A percentile compares a stretch with the other conserved stretches of the same genome.
Conservation (phyloP, 345 rosid species). For the Ceriops zippeliana region DNA sequence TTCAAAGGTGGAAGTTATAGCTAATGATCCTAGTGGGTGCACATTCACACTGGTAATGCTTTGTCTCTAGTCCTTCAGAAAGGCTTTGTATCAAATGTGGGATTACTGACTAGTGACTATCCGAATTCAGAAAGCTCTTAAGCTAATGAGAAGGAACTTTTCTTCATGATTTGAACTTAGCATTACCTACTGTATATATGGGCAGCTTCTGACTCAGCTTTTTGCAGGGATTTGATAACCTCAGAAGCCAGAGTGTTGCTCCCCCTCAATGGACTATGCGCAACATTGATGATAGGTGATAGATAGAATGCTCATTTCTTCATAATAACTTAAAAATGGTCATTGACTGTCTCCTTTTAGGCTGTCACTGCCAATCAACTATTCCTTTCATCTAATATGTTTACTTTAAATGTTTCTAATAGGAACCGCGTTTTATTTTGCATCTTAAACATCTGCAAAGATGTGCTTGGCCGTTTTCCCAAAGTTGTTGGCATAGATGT, state of each 20-base stretch:
- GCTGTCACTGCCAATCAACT: too few species aligned
- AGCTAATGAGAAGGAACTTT: constrained; percentile 8
- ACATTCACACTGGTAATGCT: constrained; percentile 81
- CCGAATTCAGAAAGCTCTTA: constrained; percentile 14
- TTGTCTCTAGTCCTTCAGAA: background rate
- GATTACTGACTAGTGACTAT: constrained; percentile 1
- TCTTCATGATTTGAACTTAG: background rate
- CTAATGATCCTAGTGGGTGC: constrained; percentile 96
- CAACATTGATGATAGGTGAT: constrained; percentile 86
- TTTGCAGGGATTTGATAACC: constrained; percentile 94
- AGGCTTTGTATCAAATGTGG: constrained; percentile 12
- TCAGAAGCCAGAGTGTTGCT: constrained; percentile 93
- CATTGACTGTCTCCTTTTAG: too few species aligned
- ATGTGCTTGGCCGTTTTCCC: constrained; percentile 71
- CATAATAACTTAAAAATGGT: too few species aligned
- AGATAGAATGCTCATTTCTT: background rate
- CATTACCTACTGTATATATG: background rate
- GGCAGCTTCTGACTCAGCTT: constrained; percentile 32
- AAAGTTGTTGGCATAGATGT: constrained; percentile 89
- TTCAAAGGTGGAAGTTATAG: constrained; percentile 84
- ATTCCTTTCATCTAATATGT: too few species aligned
- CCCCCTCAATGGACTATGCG: constrained; percentile 99
- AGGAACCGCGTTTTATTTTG: constrained; percentile 76
- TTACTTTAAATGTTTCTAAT: background rate
- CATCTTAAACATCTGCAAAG: constrained; percentile 75